phyloP scores from a whole-genome alignment of 2,329 filamentous ascomycete species.

The Periconia macrospinosa region DNA sequence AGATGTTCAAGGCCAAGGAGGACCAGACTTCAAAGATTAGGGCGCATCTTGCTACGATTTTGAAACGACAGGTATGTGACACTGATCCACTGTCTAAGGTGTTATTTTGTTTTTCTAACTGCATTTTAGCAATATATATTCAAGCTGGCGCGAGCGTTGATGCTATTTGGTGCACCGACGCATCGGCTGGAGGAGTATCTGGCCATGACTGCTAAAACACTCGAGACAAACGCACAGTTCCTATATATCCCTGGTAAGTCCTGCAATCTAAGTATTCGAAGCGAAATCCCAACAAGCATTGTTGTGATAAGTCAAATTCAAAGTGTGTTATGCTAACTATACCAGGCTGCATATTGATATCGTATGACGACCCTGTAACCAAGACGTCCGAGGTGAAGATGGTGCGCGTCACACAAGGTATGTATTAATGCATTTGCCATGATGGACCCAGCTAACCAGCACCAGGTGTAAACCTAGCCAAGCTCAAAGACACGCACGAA shows the following conservation, averaged over 20 bases:
- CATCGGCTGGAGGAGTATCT: conserved; percentile 91
- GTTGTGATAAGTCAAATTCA: neutral
- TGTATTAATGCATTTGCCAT: neutral
- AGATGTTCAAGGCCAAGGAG: conserved; percentile 31
- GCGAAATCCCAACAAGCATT: conserved; percentile 24
- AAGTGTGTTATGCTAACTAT: conserved; percentile 34
- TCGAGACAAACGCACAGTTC: conserved; percentile 86
- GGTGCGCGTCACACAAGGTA: conserved; percentile 67
- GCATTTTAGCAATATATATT: conserved; percentile 73
- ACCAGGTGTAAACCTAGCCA: conserved; percentile 54
- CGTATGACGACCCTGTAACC: neutral
- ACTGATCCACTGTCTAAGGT: neutral
- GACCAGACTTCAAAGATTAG: conserved; percentile 60
- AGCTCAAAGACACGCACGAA: conserved; percentile 72
- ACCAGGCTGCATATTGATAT: neutral
- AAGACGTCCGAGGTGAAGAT: conserved; percentile 75
- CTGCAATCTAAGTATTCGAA: neutral
- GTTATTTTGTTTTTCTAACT: neutral
- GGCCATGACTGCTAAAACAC: conserved; percentile 78
- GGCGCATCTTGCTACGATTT: conserved; percentile 65
- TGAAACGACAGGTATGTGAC: conserved; percentile 56
- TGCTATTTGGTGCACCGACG: conserved; percentile 87
- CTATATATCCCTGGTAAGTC: conserved; percentile 74
- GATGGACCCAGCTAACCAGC: neutral
- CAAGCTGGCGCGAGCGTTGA: conserved; percentile 80